A percentile compares a stretch with the other conserved stretches of the same genome.
Conservation (phyloP, 2,329 filamentous ascomycete species). For the Amphichorda felina region DNA sequence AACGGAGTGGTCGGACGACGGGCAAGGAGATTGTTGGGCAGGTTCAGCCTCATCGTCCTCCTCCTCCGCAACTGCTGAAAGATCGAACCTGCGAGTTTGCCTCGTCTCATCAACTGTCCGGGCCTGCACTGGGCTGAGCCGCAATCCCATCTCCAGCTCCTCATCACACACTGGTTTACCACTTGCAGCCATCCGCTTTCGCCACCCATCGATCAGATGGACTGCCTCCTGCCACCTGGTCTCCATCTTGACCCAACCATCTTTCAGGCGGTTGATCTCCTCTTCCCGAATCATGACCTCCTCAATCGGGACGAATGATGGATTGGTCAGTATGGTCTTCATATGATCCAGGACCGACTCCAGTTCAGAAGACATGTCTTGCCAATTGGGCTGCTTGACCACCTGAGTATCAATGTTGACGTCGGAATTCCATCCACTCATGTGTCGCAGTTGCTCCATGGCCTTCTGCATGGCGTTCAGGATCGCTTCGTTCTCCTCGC, state of each 20-base stretch:
- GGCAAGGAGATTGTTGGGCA: slow-evolving; percentile 13
- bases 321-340: slow-evolving; percentile 77
- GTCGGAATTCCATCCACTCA: slow-evolving; percentile 43
- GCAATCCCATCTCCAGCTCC: slow-evolving; percentile 56
- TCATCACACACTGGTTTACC: slow-evolving; percentile 59
- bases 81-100: slow-evolving; percentile 21
- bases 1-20: slow-evolving; percentile 7
- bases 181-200: slow-evolving; percentile 62
- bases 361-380: slow-evolving; percentile 66
- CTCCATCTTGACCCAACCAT: slow-evolving; percentile 92
- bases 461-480: slow-evolving; percentile 61
- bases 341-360: slow-evolving; percentile 71
- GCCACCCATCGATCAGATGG: slow-evolving; percentile 84
- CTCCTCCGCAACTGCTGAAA: slow-evolving; percentile 37
- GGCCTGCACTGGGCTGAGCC: slow-evolving; percentile 46
- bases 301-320: slow-evolving; percentile 89
- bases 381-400: slow-evolving; percentile 25
- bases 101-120: slow-evolving; percentile 36
- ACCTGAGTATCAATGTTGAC: slow-evolving; percentile 15
- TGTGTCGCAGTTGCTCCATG: slow-evolving; percentile 57
- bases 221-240: slow-evolving; percentile 81
- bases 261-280: slow-evolving; percentile 71
- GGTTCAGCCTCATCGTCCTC: slow-evolving; percentile 19
- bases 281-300: slow-evolving; percentile 89
- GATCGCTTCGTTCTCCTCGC: slow-evolving; percentile 83